Base-by-base conservation (phyloP, 352 stramenopile genomes). In the Phytophthora podocarpi region DNA sequence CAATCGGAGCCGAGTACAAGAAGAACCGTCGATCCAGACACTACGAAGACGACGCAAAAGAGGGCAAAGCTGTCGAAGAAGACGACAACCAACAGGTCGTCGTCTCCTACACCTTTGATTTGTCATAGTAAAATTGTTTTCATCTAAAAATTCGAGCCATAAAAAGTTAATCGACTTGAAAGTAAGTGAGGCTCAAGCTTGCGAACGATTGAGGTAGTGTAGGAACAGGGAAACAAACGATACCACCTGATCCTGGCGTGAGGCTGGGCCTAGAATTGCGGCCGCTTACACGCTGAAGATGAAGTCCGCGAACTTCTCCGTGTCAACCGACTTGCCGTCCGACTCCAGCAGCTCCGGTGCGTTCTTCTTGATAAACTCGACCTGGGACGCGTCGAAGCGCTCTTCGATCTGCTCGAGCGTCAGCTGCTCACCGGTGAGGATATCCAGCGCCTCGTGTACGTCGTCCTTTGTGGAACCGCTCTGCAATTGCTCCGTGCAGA, bases 401-500 rank as follows among this genome's bases (percentile, higher is more conserved):
- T 95, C 79, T 50, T 89, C 74, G 31, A 97, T 76, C 67, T 92
- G 79, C 15, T 87, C 82, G 30, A 88, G 64, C 31, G 82, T 92
- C 50, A 97, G 57, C 32, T 87, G 72, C 45, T 93, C 87, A 4
- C 72, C 58, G 3, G 77, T 79, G 12, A 97, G 69, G 45, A 94
- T 83, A 42, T 95, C 86, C 48, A 97, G 84, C 15, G 90, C 90
- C 15, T 74, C 76, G 50, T 84, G 72, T 18, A 97, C 85, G 45
- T 97, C 90, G 2, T 87, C 78, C 64, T 90, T 80, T 2, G 79
- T 89, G 47, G 85, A 93, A 12, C 90, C 90, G 35, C 82, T 92
- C 70, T 97, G 82, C 27, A 96, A 63, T 71, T 97, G 89, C 66
- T 97, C 86, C 28, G 87, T 82, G 40, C 91, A 95, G 47, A 97